Conservation (phyloP, 495 filamentous ascomycete genomes). For the Penicillium paradoxum region DNA sequence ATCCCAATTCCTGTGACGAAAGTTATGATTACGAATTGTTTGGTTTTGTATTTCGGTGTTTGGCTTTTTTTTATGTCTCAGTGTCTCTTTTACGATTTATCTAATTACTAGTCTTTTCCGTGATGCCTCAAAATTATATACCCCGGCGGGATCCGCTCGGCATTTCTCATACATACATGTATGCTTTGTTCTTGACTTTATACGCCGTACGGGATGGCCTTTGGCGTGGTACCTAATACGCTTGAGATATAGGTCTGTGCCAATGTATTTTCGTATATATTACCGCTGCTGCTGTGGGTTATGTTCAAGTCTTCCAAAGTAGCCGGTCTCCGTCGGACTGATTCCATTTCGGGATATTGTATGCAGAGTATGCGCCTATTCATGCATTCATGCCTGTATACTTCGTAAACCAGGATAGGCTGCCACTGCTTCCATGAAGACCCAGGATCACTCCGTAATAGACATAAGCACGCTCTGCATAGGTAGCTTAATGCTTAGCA, state of each 20-base stretch:
- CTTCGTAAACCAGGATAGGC: too few species aligned
- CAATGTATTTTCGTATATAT: background rate
- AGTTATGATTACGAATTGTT: background rate
- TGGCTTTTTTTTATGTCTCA: background rate
- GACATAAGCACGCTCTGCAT: too few species aligned
- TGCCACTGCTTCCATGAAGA: too few species aligned
- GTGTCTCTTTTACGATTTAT: background rate
- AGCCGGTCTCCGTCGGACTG: slow-evolving; percentile 20
- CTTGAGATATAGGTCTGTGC: slow-evolving; percentile 8
- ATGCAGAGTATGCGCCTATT: too few species aligned
- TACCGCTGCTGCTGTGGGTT: background rate
- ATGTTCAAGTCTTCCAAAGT: too few species aligned
- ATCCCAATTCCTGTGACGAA: slow-evolving; percentile 18
- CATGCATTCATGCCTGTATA: too few species aligned
- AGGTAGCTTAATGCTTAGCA: too few species aligned
- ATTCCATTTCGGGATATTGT: background rate
- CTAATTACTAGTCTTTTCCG: background rate
- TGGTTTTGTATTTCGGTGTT: background rate
- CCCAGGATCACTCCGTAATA: too few species aligned
- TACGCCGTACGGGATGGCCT: background rate
- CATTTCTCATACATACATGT: slow-evolving; percentile 7
- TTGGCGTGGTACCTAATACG: slow-evolving; percentile 4
- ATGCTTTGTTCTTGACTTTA: background rate
- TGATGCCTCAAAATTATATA: slow-evolving; percentile 18
- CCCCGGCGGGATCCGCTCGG: slow-evolving; percentile 18